Base-by-base conservation (phyloP, 768 basidiomycete genomes). In the Grammothele lineata region DNA sequence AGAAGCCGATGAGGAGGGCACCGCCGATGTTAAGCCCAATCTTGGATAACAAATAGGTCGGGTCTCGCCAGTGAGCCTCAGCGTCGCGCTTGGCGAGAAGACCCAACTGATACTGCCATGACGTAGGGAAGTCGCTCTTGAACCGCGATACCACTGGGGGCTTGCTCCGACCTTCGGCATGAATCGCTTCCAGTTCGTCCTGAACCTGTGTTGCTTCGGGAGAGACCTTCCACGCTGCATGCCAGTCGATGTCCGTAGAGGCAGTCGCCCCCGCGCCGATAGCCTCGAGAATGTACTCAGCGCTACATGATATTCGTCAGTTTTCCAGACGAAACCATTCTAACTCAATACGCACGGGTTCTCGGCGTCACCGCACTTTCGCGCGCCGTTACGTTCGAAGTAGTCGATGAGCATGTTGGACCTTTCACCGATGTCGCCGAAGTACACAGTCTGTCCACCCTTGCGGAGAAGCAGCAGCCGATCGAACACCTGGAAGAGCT, bases 401-500 rank as follows among this genome's bases (percentile, higher is more conserved):
- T 94, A 93, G 17, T 73, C 59, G 45, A 91, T 78, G n/a, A 93
- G 62, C 0, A 77, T 77, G 7, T 71, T 61, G 0, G 87, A 72
- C 48, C 83, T 76, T 17, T 66, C 52, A 1, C 90, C 89, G 22
- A 90, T 61, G 43, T 87, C 81, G n/a, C 79, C 80, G 55, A 80
- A 80, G 65, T 83, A 84, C 15, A 80, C 78, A 1, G 73, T 77
- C 62, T 81, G 66, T 19, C 92, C 92, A 11, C 92, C 92, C 54
- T 80, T 79, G 37, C 80, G 75, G 3, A 95, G 72, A 0, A 95
- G 73, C 8, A 94, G 69, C 1, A 95, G 68, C 23, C 84, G 68
- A 57, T 94, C 92, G 54, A 93, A 93, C 33, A 77, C 78, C 67
- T 87, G 79, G 71, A 92, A 94, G 21, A 92, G 69, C 58, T 92